Evolutionary conservation across 768 basidiomycete species (phyloP).

Genomic region (Kockovaella imperatae): DNA sequence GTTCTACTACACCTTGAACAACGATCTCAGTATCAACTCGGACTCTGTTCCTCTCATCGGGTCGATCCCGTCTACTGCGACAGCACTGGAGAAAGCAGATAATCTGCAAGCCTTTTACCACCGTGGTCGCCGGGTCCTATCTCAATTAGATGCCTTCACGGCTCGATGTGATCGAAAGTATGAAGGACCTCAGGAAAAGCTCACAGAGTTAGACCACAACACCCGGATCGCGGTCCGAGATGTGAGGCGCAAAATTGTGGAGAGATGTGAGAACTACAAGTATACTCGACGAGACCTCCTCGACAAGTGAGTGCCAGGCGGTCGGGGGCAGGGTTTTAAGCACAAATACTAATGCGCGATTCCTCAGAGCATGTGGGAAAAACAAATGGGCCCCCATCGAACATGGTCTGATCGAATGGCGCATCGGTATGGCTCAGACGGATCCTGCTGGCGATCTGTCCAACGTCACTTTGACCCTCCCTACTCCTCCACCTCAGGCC

Average conservation of each 20-base stretch:
- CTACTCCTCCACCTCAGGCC: constrained; percentile 20
- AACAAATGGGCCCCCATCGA: constrained; percentile 44
- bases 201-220: constrained; percentile 37
- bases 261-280: constrained; percentile 45
- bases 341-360: no score
- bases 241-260: constrained; percentile 42
- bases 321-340: constrained; percentile 24
- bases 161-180: constrained; percentile 41
- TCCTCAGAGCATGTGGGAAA: no score
- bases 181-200: constrained; percentile 37
- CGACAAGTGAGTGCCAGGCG: constrained; percentile 39
- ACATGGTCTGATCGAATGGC: constrained; percentile 37
- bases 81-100: constrained; percentile 38
- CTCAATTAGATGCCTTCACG: constrained; percentile 42
- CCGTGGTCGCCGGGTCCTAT: constrained; percentile 36
- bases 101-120: constrained; percentile 37
- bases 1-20: constrained; percentile 43
- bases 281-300: constrained; percentile 43
- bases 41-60: constrained; percentile 44
- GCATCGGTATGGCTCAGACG: constrained; percentile 11
- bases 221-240: constrained; percentile 42
- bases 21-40: constrained; percentile 42
- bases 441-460: constrained; percentile 6
- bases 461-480: constrained; percentile 23
- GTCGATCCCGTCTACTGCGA: constrained; percentile 38